Base-by-base conservation (phyloP, 2,329 filamentous ascomycete species). In the Exserohilum turcica region DNA sequence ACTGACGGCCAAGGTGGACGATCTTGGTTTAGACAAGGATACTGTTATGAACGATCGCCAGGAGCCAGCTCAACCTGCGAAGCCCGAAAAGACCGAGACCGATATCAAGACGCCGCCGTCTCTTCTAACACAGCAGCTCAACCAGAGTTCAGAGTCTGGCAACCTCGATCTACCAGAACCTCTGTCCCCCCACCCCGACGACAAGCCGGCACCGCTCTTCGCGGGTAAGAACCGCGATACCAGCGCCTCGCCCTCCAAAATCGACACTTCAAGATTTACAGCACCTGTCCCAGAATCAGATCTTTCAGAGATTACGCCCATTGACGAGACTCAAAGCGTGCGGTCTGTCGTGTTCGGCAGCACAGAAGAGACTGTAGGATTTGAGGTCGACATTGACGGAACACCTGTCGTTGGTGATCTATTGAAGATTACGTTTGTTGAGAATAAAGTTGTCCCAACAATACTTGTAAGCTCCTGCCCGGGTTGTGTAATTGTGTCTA, bases 341-440 rank as follows among this genome's bases (percentile, higher is more conserved):
- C 65, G 62, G 31, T 76, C 73, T 2, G 65, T 74, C 1, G 55
- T 76, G 3, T 72, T 76, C 42, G 66, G 71, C 24, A 68, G 64
- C 16, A 51, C 63, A n/a, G 70, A 73, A 32, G 64, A 67, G 38
- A 60, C 60, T 48, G 49, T 65, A 28, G 77, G 79, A 19, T 82
- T 85, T 52, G 84, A 87, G 58, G 77, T 81, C 13, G 85, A 87
- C 59, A 72, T 79, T 24, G 82, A 87, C 61, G 85, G 85, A 6
- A 81, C 83, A 28, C 90, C 92, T 2, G 92, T 99, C 18, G 94
- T 99, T 9, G 94, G 94, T 45, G 94, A 99, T 74, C 90, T 88
- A 66, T 80, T 99, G 55, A 99, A 99, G 78, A 92, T 94, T 75
- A 92, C 93, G 77, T 97, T 99, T 77, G 92, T 97, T 19, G 89